Base-by-base conservation (phyloP, 1,284 basidiomycete species). In the Hemileia vastatrix region DNA sequence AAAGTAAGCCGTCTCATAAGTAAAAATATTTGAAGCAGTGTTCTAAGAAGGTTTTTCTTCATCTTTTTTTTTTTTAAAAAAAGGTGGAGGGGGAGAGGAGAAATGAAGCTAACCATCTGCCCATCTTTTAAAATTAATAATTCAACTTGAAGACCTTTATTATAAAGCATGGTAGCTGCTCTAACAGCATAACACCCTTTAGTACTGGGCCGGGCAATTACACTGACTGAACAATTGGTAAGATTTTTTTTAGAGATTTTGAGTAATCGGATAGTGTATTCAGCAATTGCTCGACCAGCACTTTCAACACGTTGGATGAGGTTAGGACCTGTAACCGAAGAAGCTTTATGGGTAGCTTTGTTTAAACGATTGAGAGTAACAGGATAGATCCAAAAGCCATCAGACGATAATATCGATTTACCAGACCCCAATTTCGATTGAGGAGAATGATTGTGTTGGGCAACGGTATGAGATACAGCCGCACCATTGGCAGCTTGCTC, bases 401-500 rank as follows among this genome's bases (percentile, higher is more conserved):
- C 52, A 18, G 23, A 13, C 45, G 58, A 61, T 47, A 61, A 27
- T 23, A 61, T 45, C n/a, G 6, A 48, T 31, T 50, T 8, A 6
- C 47, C 33, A 6, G 27, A 19, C 23, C 19, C 6, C 11, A 13
- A 31, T 11, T 51, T 43, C 11, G 45, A 51, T 54, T 54, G 40
- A 11, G 52, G 27, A 32, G 18, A 59, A 32, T 48, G 57, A 45
- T 52, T 59, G n/a, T n/a, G n/a, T n/a, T n/a, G n/a, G n/a, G n/a
- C n/a, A n/a, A n/a, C n/a, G n/a, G n/a, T n/a, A n/a, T n/a, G n/a
- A 5, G 52, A 44, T 31, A 61, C 52, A 3, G 52, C 52, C 0
- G 52, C 50, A 11, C 58, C 58, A 45, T 61, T 61, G 52, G 45
- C 51, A 19, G 47, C 44, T 61, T 54, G 58, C 44, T 61, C 58